phyloP scores from a whole-genome alignment of 1,139 yeast genomes.

The Wickerhamomyces sp. region DNA sequence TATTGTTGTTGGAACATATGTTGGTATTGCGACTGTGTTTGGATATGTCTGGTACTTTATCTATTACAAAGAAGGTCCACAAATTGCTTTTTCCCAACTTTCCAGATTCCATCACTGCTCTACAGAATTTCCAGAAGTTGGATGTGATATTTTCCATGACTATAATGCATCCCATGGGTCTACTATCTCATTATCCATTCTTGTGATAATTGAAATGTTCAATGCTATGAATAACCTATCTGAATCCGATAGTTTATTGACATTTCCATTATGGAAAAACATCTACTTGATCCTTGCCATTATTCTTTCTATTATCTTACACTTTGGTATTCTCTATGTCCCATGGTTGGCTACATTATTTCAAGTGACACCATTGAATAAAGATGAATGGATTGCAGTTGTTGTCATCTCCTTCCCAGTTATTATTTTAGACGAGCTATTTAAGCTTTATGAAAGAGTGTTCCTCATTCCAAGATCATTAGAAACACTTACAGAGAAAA shows the following conservation, averaged over 20 bases:
- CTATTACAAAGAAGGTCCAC: constrained; percentile 31
- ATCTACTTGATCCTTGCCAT: constrained; percentile 33
- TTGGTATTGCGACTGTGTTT: constrained; percentile 37
- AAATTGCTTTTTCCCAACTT: constrained; percentile 28
- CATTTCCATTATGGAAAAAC: constrained; percentile 36
- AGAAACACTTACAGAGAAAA: background rate
- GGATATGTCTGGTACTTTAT: constrained; percentile 39
- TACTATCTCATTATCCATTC: constrained; percentile 34
- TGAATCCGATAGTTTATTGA: constrained; percentile 33
- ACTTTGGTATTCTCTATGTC: constrained; percentile 29
- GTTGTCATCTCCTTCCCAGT: constrained; percentile 32
- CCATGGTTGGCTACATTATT: constrained; percentile 31
- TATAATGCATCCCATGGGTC: constrained; percentile 28
- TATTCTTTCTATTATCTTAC: constrained; percentile 30
- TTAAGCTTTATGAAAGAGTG: constrained; percentile 30
- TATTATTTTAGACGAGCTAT: constrained; percentile 32
- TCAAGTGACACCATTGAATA: constrained; percentile 30
- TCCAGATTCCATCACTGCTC: constrained; percentile 34
- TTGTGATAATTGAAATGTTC: constrained; percentile 38
- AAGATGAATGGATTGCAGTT: constrained; percentile 34
- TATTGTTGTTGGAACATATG: constrained; percentile 35
- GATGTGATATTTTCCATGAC: constrained; percentile 31
- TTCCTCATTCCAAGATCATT: constrained; percentile 5
- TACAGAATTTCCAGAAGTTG: constrained; percentile 28
- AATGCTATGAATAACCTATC: constrained; percentile 36